Conservation (phyloP, 345 rosid species). For the Eucalyptus guilfoylei region DNA sequence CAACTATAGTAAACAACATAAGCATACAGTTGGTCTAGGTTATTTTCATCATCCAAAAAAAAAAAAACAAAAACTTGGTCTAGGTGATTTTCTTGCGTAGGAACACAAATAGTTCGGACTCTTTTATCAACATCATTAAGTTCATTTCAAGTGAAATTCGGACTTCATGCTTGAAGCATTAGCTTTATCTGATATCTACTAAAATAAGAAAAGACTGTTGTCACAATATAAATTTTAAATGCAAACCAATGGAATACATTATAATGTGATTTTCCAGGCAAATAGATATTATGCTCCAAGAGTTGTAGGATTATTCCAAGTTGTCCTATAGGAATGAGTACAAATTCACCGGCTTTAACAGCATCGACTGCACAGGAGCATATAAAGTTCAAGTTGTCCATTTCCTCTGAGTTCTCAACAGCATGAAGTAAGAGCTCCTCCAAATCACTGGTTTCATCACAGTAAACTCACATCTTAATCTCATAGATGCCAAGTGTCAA, state of each 20-base stretch:
- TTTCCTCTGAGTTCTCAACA: constrained; percentile 18
- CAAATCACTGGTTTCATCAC: too few relatives aligned
- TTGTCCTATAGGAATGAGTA: too few relatives aligned
- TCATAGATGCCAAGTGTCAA: too few relatives aligned
- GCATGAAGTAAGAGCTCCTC: too few relatives aligned
- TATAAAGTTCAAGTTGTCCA: constrained; percentile 58
- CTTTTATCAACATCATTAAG: not conserved
- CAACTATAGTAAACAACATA: not conserved
- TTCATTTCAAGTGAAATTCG: not conserved
- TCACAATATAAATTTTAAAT: not conserved
- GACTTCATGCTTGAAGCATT: not conserved
- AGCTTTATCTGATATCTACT: not conserved
- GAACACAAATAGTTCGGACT: not conserved
- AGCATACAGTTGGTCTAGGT: not conserved
- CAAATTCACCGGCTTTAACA: constrained; percentile 50
- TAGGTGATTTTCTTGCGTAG: not conserved
- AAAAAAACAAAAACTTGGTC: not conserved
- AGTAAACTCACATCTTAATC: constrained; percentile 5
- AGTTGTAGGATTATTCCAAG: too few relatives aligned
- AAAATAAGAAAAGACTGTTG: not conserved
- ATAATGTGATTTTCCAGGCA: too few relatives aligned
- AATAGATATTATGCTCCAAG: too few relatives aligned
- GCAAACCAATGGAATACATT: too few relatives aligned
- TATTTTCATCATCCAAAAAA: not conserved
- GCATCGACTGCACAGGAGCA: constrained; percentile 51